phyloP scores from a whole-genome alignment of 1,284 basidiomycete species.

The Ustilago crameri region DNA sequence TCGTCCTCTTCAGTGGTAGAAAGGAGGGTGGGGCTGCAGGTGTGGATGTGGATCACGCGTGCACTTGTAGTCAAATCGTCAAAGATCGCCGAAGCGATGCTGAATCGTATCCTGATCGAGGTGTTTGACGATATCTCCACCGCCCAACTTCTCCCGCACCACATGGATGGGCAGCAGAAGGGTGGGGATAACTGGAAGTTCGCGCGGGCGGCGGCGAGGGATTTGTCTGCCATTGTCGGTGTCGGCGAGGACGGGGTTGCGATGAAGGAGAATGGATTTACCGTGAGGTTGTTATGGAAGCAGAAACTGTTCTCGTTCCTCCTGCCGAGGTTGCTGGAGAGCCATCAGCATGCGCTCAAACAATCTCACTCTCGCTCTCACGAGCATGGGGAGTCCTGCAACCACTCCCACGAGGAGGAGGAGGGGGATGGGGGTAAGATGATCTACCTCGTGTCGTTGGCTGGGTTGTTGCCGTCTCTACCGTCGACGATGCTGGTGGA shows the following conservation, averaged over 20 bases:
- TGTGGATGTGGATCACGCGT: constrained; percentile 59
- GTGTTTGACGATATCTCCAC: constrained; percentile 43
- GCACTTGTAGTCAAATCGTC: constrained; percentile 51
- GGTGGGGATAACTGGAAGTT: constrained; percentile 38
- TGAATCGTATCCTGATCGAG: constrained; percentile 42
- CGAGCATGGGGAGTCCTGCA: constrained; percentile 6
- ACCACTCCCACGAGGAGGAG: constrained; percentile 9
- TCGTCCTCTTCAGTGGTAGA: not conserved
- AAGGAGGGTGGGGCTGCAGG: constrained; percentile 34
- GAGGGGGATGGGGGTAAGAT: constrained; percentile 70
- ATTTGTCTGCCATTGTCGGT: constrained; percentile 37
- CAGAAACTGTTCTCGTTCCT: constrained; percentile 84
- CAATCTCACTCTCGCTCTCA: constrained; percentile 16
- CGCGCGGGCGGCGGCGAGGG: constrained; percentile 24
- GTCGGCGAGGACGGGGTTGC: constrained; percentile 47
- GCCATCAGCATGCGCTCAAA: constrained; percentile 13
- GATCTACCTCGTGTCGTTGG: constrained; percentile 84
- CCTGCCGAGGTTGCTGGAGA: constrained; percentile 78
- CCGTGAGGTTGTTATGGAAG: constrained; percentile 71
- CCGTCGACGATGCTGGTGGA: constrained; percentile 73
- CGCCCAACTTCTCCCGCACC: constrained; percentile 5
- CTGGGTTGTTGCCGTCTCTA: constrained; percentile 81
- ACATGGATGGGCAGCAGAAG: constrained; percentile 1
- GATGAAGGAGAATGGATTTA: constrained; percentile 56
- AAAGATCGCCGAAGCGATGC: constrained; percentile 48